A percentile compares a stretch with the other conserved stretches of the same genome.
Evolutionary conservation across 2,329 filamentous ascomycete genomes (phyloP).

Genomic region (Aspergillus luchuensis): DNA sequence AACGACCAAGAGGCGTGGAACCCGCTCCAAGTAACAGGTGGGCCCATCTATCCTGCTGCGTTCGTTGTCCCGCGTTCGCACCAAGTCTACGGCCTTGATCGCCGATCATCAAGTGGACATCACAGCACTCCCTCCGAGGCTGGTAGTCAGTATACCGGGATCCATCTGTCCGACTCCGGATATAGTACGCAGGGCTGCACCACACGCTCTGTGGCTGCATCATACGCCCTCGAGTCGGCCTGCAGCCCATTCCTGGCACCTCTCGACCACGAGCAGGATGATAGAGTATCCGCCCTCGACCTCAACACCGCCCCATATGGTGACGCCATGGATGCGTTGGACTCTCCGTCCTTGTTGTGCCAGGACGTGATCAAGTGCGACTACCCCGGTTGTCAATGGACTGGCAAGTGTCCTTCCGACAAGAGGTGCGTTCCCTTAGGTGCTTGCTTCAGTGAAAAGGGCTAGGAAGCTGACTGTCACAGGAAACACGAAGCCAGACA

Average conservation of each 20-base stretch:
- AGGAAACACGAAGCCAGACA: slow-evolving; percentile 79
- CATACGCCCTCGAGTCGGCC: slow-evolving; percentile 30
- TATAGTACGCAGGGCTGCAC: slow-evolving; percentile 37
- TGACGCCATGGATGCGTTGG: slow-evolving; percentile 36
- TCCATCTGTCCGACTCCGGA: slow-evolving; percentile 38
- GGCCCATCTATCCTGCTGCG: slow-evolving; percentile 19
- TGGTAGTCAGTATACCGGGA: slow-evolving; percentile 35
- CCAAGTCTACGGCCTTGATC: slow-evolving; percentile 25
- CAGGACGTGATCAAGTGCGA: slow-evolving; percentile 32
- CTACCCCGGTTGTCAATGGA: slow-evolving; percentile 35
- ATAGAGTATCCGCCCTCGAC: slow-evolving; percentile 23
- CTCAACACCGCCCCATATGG: slow-evolving; percentile 12
- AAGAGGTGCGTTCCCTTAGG: slow-evolving; percentile 34
- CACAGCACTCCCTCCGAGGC: slow-evolving; percentile 35
- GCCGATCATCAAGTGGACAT: slow-evolving; percentile 27
- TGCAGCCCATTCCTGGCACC: slow-evolving; percentile 30
- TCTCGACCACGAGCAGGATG: slow-evolving; percentile 27
- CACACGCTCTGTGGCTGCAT: slow-evolving; percentile 33
- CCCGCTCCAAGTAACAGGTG: slow-evolving; percentile 34
- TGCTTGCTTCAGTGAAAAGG: too few relatives aligned
- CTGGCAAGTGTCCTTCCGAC: slow-evolving; percentile 44
- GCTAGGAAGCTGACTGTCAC: not conserved
- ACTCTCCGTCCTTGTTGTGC: slow-evolving; percentile 58
- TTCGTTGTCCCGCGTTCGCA: slow-evolving; percentile 24
- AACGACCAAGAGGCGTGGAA: slow-evolving; percentile 37